Evolutionary conservation across 768 basidiomycete species (phyloP).

Genomic region (Russula dissimulans): DNA sequence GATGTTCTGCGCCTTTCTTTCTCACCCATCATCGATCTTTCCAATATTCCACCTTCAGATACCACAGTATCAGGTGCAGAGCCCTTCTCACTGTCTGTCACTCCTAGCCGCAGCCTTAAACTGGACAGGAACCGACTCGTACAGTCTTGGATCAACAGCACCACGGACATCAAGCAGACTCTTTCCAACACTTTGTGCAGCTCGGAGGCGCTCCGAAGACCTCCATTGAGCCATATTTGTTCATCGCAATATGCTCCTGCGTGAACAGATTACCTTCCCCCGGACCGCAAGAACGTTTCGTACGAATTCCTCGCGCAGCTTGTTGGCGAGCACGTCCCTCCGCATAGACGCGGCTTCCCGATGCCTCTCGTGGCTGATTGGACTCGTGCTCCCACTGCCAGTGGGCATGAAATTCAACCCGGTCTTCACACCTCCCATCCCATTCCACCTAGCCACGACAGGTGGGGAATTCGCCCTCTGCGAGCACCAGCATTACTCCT

Average conservation of each 20-base stretch:
- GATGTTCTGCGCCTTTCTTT: too few species aligned
- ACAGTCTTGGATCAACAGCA: not conserved
- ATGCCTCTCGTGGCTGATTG: not conserved
- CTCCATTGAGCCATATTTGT: conserved; percentile 58
- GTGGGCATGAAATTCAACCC: conserved; percentile 90
- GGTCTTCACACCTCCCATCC: conserved; percentile 57
- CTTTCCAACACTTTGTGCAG: not conserved
- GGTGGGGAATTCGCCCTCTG: conserved; percentile 71
- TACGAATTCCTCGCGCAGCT: conserved; percentile 81
- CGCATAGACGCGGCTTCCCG: not conserved
- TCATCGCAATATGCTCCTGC: conserved; percentile 84
- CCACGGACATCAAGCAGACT: not conserved
- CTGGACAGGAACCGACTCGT: not conserved
- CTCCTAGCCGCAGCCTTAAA: not conserved
- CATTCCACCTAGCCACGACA: conserved; percentile 53
- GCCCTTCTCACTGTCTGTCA: not conserved
- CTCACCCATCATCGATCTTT: not conserved
- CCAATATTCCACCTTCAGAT: not conserved
- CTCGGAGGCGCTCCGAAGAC: not conserved
- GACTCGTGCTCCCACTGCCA: conserved; percentile 22
- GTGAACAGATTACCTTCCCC: conserved; percentile 69
- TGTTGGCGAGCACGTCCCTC: conserved; percentile 57
- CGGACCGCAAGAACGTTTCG: conserved; percentile 56
- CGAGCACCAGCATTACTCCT: conserved; percentile 76
- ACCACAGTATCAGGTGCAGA: not conserved